phyloP scores from a whole-genome alignment of 1,284 basidiomycete genomes.

The Trichosporon ovoides region DNA sequence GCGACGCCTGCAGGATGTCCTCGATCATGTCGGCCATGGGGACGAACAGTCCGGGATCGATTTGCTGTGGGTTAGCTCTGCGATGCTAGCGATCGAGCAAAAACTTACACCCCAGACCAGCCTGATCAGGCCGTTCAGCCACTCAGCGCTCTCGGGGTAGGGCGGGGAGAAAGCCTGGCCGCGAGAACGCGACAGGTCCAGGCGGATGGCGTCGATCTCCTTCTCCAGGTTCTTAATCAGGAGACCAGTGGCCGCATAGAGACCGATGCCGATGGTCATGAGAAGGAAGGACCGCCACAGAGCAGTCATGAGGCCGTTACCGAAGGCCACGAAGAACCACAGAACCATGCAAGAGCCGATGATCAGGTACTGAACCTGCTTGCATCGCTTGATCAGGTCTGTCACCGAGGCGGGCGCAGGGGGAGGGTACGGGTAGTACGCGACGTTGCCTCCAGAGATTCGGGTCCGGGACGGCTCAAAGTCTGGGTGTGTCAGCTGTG shows the following conservation, averaged over 20 bases:
- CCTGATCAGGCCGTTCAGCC: constrained; percentile 57
- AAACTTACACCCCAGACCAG: constrained; percentile 52
- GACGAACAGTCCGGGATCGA: constrained; percentile 46
- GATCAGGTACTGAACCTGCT: constrained; percentile 44
- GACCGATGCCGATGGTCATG: constrained; percentile 51
- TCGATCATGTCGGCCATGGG: constrained; percentile 59
- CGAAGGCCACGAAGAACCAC: constrained; percentile 56
- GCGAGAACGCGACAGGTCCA: constrained; percentile 53
- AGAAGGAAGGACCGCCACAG: constrained; percentile 29
- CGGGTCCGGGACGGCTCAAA: constrained; percentile 44
- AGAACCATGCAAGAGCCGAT: constrained; percentile 47
- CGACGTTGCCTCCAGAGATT: constrained; percentile 55
- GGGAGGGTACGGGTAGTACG: constrained; percentile 57
- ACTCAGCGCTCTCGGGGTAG: constrained; percentile 55
- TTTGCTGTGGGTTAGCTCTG: constrained; percentile 62
- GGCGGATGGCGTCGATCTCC: constrained; percentile 54
- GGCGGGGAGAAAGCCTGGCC: constrained; percentile 56
- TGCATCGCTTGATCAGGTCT: constrained; percentile 33
- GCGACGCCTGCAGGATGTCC: constrained; percentile 62
- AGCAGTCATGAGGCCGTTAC: constrained; percentile 43
- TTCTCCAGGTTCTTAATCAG: constrained; percentile 52
- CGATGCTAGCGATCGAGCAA: constrained; percentile 46
- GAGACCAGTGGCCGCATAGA: constrained; percentile 48
- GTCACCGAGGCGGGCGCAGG: constrained; percentile 50
- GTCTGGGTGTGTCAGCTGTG: constrained; percentile 22